These are phyloP conservation scores for Wickerhamiella pararugosa DNA, from an alignment of 1,139 yeast genomes.

Conservation along the genomic window DNA sequence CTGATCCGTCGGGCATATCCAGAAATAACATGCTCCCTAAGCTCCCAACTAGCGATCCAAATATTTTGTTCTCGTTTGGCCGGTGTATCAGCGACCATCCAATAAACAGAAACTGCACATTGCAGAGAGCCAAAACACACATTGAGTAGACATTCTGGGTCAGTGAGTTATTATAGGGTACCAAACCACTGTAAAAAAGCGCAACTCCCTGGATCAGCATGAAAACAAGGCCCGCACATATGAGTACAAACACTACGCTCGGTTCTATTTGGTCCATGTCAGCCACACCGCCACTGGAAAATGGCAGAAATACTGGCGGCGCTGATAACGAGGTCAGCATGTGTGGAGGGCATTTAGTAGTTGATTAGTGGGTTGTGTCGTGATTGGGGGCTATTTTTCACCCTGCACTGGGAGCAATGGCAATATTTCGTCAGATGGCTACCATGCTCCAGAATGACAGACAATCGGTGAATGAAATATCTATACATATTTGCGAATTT, in stretches of 20 bases:
- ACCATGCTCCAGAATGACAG: too few relatives aligned
- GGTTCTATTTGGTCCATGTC: not conserved
- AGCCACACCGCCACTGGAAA: too few relatives aligned
- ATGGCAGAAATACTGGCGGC: too few relatives aligned
- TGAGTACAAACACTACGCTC: slow-evolving; percentile 4
- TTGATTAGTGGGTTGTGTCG: too few relatives aligned
- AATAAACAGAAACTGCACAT: slow-evolving; percentile 37
- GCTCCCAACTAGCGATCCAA: slow-evolving; percentile 23
- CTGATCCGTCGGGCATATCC: slow-evolving; percentile 22
- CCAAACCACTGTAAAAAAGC: slow-evolving; percentile 43
- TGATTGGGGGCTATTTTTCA: too few relatives aligned
- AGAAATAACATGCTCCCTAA: slow-evolving; percentile 34
- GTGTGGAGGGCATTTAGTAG: too few relatives aligned
- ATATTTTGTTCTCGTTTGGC: not conserved
- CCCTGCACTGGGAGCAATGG: too few relatives aligned
- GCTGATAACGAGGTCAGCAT: too few relatives aligned
- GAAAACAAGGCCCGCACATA: slow-evolving; percentile 4
- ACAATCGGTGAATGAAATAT: too few relatives aligned
- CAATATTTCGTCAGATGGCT: too few relatives aligned
- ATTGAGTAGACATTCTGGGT: slow-evolving; percentile 40
- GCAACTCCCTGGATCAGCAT: slow-evolving; percentile 15
- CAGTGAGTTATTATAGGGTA: slow-evolving; percentile 41
- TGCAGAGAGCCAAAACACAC: slow-evolving; percentile 30
- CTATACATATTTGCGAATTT: too few relatives aligned
- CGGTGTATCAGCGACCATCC: slow-evolving; percentile 36